phyloP scores from a whole-genome alignment of 768 basidiomycete species.

The Trametes cubensis region DNA sequence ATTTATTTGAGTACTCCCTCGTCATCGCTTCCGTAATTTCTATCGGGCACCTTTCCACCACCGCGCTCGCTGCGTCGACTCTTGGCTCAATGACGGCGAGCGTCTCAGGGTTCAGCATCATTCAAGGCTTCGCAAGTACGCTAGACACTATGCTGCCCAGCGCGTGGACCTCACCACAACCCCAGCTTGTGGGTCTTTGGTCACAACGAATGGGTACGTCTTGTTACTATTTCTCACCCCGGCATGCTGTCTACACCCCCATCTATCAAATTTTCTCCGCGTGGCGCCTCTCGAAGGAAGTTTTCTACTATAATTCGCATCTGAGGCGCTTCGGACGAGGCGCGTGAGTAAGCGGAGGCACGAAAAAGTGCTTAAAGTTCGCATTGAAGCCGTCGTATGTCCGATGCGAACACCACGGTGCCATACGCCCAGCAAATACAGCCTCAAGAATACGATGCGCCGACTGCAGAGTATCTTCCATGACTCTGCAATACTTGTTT shows the following conservation, averaged over 20 bases:
- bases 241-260: no score
- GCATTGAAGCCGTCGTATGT: no score
- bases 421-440: no score
- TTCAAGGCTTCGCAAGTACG: slow-evolving; percentile 81
- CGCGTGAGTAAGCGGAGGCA: no score
- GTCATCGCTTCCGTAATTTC: slow-evolving; percentile 82
- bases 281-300: background rate
- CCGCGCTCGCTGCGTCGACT: slow-evolving; percentile 76
- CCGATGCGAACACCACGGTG: no score
- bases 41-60: slow-evolving; percentile 90
- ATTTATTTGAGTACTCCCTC: slow-evolving; percentile 84
- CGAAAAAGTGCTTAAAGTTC: no score
- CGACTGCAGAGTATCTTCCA: no score
- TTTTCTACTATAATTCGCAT: background rate
- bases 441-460: no score
- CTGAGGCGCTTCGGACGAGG: no score
- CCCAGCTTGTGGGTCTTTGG: slow-evolving; percentile 88
- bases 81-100: slow-evolving; percentile 51
- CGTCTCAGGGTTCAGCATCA: slow-evolving; percentile 74
- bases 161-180: slow-evolving; percentile 90
- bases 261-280: no score
- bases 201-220: slow-evolving; percentile 80
- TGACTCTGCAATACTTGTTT: no score
- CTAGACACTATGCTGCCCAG: slow-evolving; percentile 93
- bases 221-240: background rate